Conservation (phyloP, 805 yeast species). For the Starmerella gropengiesseri region DNA sequence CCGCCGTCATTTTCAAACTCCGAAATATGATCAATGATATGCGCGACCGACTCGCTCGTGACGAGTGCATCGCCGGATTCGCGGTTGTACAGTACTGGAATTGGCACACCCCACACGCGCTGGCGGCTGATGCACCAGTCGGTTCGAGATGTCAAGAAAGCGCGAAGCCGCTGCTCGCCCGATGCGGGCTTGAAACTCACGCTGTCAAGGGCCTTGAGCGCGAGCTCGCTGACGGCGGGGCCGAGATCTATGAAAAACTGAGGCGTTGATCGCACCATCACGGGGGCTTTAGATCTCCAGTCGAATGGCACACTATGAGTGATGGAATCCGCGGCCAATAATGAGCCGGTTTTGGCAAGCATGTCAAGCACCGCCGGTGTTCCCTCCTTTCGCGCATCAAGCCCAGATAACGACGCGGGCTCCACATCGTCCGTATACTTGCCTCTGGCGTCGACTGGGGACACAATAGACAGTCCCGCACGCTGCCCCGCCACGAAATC, state of each 20-base stretch:
- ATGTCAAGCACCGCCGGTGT: conserved; percentile 37
- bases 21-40: conserved; percentile 46
- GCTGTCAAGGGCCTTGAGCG: conserved; percentile 45
- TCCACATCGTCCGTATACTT: conserved; percentile 47
- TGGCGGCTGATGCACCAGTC: conserved; percentile 99
- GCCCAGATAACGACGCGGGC: conserved; percentile 39
- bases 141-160: conserved; percentile 65
- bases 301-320: conserved; percentile 89
- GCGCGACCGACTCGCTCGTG: conserved; percentile 44
- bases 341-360: conserved; percentile 36
- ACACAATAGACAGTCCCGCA: conserved; percentile 47
- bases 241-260: conserved; percentile 93
- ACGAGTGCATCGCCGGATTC: conserved; percentile 54
- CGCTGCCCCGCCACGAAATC: conserved; percentile 65
- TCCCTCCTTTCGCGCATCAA: conserved; percentile 54
- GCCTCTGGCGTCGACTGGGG: conserved; percentile 75
- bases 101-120: conserved; percentile 96
- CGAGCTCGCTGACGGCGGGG: conserved; percentile 43
- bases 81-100: conserved; percentile 66
- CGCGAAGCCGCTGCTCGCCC: conserved; percentile 57
- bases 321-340: conserved; percentile 41
- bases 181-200: conserved; percentile 66
- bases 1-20: conserved; percentile 42
- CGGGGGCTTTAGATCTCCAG: conserved; percentile 93
- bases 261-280: conserved; percentile 88